phyloP scores from a whole-genome alignment of 2,329 filamentous ascomycete genomes.

The Acrodontium crateriforme region DNA sequence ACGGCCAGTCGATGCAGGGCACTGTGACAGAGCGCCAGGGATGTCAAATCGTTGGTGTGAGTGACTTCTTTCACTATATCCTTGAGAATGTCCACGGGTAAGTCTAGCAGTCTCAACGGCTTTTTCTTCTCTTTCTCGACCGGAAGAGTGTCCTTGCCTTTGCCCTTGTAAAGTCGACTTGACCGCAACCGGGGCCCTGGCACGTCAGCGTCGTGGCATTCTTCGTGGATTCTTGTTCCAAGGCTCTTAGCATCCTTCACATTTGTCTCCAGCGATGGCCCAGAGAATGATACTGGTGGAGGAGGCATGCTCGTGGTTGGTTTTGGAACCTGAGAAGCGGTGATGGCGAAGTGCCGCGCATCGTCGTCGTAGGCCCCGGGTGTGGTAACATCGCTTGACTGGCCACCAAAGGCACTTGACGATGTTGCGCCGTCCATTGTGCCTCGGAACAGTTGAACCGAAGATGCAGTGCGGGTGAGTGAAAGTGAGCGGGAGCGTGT shows the following conservation, averaged over 20 bases:
- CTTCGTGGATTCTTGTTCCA: conserved; percentile 18
- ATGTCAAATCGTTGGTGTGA: conserved; percentile 68
- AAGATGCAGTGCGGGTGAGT: too few relatives aligned
- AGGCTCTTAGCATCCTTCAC: conserved; percentile 16
- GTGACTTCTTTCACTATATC: conserved; percentile 70
- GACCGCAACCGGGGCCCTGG: conserved; percentile 18
- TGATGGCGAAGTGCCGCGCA: conserved; percentile 14
- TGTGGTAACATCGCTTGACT: conserved; percentile 11
- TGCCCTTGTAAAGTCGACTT: conserved; percentile 36
- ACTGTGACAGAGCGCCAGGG: conserved; percentile 64
- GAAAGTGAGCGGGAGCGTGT: too few relatives aligned
- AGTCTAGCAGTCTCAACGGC: conserved; percentile 54
- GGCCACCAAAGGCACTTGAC: too few relatives aligned
- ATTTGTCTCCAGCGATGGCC: conserved; percentile 7
- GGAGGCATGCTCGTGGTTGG: conserved; percentile 10
- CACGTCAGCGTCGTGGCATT: conserved; percentile 16
- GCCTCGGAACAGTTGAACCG: too few relatives aligned
- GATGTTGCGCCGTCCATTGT: too few relatives aligned
- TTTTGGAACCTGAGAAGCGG: conserved; percentile 16
- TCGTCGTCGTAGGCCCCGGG: conserved; percentile 15
- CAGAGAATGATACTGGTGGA: conserved; percentile 3
- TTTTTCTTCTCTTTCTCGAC: conserved; percentile 31
- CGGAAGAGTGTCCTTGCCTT: conserved; percentile 26
- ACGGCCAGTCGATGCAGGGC: conserved; percentile 61
- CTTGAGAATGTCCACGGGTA: conserved; percentile 65